Base-by-base conservation (phyloP, 768 basidiomycete species). In the Clitopilus hobsonii region DNA sequence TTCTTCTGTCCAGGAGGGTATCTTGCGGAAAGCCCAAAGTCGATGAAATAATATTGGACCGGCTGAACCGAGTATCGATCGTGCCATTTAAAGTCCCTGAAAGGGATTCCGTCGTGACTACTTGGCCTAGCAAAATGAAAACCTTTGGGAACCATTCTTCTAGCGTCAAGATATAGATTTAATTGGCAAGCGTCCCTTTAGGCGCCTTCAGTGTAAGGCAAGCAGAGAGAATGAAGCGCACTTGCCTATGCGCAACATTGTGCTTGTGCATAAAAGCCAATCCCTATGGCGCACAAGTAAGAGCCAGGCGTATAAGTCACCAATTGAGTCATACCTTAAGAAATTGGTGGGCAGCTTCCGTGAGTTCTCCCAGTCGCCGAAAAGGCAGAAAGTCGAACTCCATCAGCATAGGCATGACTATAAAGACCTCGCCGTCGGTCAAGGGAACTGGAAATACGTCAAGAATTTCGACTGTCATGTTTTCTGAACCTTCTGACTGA, bases 131-230 rank as follows among this genome's bases (percentile, higher is more conserved):
- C 6, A 11, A 70, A 71, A 52, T 72, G 71, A 20, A 56, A 59
- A 3, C 54, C 56, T 20, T 38, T 24, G 0, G 68, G 67, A 32
- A 63, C 66, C 14, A 74, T 54, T 7, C 56, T 56, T 3, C 51
- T 54, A 1, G 62, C 64, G 38, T 74, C 72, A 69, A 73, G 66
- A 69, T 74, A 69, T 6, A 77, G 54, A 22, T 76, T 77, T 13
- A 56, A 56, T 24, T 24, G 23, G 16, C 55, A 56, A 36, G 54
- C 32, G 26, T 61, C 60, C 53, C 58, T 61, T 20, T 3, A 25
- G 11, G 16, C 20, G 16, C 5, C 5, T 14, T 6, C n/a, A 4
- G 5, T 32, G 32, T 29, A 47, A 49, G n/a, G 5, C 20, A 1
- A 7, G 14, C 22, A 41, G 3, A 6, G 24, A 30, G 2, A 14